These are phyloP conservation scores for Zarea fungicola DNA, from an alignment of 2,329 filamentous ascomycete genomes.

Conservation along the genomic window DNA sequence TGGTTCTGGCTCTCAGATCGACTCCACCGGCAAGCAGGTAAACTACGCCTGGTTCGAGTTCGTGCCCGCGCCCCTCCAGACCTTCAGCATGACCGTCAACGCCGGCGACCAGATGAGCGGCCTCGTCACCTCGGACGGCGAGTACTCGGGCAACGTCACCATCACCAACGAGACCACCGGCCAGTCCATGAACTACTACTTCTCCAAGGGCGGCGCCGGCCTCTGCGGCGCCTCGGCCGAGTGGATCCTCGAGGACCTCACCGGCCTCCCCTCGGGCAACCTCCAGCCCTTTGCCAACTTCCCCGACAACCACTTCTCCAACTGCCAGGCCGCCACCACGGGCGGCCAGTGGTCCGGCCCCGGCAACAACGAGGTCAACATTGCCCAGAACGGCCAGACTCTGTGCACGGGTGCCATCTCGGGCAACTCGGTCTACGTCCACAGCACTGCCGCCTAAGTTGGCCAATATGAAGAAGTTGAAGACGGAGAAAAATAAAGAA, in stretches of 20 bases:
- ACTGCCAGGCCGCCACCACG: conserved; percentile 1
- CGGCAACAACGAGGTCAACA: conserved; percentile 2
- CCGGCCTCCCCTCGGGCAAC: background rate
- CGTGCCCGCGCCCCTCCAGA: background rate
- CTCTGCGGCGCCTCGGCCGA: conserved; percentile 9
- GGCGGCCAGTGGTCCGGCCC: background rate
- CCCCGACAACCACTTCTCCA: background rate
- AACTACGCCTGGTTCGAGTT: conserved; percentile 1
- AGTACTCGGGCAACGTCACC: conserved; percentile 5
- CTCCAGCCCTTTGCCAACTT: conserved; percentile 5
- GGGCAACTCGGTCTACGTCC: background rate
- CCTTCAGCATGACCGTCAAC: conserved; percentile 3
- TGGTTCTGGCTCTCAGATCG: conserved; percentile 1
- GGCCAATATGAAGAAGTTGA: background rate
- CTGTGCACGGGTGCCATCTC: background rate
- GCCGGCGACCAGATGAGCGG: conserved; percentile 4
- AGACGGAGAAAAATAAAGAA: background rate
- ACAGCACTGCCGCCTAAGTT: background rate
- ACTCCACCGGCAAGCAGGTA: background rate
- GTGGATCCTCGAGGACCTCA: conserved; percentile 9
- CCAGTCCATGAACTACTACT: background rate
- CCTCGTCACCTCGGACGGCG: background rate
- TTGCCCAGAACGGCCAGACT: background rate
- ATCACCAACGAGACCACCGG: conserved; percentile 5
- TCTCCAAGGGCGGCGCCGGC: background rate